Evolutionary conservation across 1,284 basidiomycete genomes (phyloP), one percentile per base, ranked within the genome.

Genomic region (Moesziomyces antarcticus): DNA sequence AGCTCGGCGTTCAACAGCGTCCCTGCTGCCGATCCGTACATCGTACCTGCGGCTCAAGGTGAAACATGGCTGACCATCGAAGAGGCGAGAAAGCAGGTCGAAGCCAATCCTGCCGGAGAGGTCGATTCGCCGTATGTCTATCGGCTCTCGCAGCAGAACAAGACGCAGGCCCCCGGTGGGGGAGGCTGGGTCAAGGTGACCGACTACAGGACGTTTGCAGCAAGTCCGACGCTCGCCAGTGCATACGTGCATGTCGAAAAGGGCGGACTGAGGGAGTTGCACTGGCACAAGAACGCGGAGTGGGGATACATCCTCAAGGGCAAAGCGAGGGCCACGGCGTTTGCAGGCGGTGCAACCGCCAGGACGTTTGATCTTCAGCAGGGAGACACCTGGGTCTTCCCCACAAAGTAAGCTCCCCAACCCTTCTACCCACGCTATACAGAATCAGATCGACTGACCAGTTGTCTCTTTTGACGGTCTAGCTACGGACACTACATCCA

Each of bases 171-270:
- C 3, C 42, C 50, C 22, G 65, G 61, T 37, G 40, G 53, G 55
- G 21, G 73, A 50, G 33, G 66, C 2, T 51, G 63, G 44, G 48
- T 65, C 54, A 65, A 70, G 44, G 40, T 67, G 10, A 43, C 45
- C 22, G 68, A 72, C 35, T 45, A 48, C 20, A 24, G 37, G 18
- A n/a, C 37, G 14, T 72, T 72, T 13, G 84, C 85, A 9, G 84
- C 88, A 21, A 87, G 90, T 1, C 88, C 84, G 47, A 88, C 88
- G 0, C 90, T 91, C 50, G 87, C 90, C 18, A 89, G 88, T 3
- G 89, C 90, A 3, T 89, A 91, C 73, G 88, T 92, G 13, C 89
- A 87, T 4, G 88, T 92, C 27, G 87, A 91, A 62, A 89, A 89
- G 27, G 90, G 90, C 50, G 90, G 87, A 27, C 89, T 91, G 85